phyloP scores from a whole-genome alignment of 139 green algal species.

The Chlamydomonas incerta region DNA sequence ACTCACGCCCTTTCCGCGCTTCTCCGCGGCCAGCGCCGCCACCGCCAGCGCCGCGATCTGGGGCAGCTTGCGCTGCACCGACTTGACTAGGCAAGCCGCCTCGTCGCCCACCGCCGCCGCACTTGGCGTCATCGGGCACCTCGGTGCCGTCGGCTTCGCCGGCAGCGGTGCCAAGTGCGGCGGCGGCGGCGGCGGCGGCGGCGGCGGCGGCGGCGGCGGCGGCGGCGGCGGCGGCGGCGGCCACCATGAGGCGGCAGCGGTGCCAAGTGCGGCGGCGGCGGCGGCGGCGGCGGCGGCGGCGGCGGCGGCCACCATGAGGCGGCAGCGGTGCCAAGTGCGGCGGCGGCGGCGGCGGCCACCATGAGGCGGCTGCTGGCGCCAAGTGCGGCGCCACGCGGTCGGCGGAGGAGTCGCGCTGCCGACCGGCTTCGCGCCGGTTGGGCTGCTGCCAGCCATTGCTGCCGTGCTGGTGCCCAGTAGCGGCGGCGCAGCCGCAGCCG shows the following conservation, averaged over 20 bases:
- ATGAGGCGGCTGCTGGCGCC: slow-evolving; percentile 1
- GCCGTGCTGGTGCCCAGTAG: neutral
- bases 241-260: no score
- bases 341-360: neutral
- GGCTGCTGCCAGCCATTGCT: neutral
- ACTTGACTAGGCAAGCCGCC: slow-evolving; percentile 57
- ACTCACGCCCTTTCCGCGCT: neutral
- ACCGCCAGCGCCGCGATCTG: slow-evolving; percentile 38
- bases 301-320: no score
- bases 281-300: no score
- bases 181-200: no score
- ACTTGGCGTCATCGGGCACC: neutral
- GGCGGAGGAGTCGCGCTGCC: neutral
- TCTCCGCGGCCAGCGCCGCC: neutral
- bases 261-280: no score
- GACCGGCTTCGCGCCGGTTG: neutral
- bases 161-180: slow-evolving; percentile 27
- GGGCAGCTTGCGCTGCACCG: slow-evolving; percentile 87
- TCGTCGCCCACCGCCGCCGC: neutral
- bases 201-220: no score
- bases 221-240: no score
- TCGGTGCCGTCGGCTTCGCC: neutral
- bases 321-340: no score
- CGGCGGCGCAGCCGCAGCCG: no score
- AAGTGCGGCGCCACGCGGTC: slow-evolving; percentile 37